A percentile compares a stretch with the other conserved stretches of the same genome.
phyloP scores from a whole-genome alignment of 2,329 filamentous ascomycete species.

The Ophiocordyceps camponoti-saundersi region DNA sequence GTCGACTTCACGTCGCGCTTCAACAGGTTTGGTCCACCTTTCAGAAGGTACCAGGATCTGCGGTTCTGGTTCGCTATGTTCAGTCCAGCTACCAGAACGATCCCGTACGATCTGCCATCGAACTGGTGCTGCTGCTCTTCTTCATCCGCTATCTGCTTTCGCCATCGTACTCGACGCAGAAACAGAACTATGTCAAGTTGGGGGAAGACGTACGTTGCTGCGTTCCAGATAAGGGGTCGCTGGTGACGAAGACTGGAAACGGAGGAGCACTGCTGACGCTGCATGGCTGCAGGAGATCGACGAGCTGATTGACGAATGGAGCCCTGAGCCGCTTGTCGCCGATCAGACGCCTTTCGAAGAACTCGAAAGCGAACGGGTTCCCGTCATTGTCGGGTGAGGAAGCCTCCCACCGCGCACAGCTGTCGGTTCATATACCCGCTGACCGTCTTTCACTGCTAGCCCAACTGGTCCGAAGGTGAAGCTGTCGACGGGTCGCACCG shows the following conservation, averaged over 20 bases:
- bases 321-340: constrained; percentile 76
- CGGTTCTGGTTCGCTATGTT: constrained; percentile 88
- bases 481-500: constrained; percentile 73
- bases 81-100: constrained; percentile 97
- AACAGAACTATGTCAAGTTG: constrained; percentile 76
- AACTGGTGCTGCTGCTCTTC: constrained; percentile 86
- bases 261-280: not conserved
- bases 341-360: constrained; percentile 60
- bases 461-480: constrained; percentile 83
- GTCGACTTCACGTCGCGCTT: constrained; percentile 29
- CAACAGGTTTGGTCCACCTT: constrained; percentile 47
- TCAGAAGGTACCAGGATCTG: constrained; percentile 82
- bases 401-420: not conserved
- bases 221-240: not conserved
- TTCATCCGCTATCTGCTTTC: constrained; percentile 85
- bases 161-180: constrained; percentile 81
- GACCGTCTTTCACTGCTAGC: constrained; percentile 21
- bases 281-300: constrained; percentile 55
- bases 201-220: constrained; percentile 47
- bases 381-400: constrained; percentile 69
- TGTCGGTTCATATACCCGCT: not conserved
- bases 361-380: constrained; percentile 65
- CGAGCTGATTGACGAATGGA: constrained; percentile 92
- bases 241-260: not conserved
- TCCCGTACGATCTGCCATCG: constrained; percentile 80